Evolutionary conservation across 805 yeast genomes (phyloP), one percentile per base, ranked within the genome.

Genomic region (Pichia eremophila): DNA sequence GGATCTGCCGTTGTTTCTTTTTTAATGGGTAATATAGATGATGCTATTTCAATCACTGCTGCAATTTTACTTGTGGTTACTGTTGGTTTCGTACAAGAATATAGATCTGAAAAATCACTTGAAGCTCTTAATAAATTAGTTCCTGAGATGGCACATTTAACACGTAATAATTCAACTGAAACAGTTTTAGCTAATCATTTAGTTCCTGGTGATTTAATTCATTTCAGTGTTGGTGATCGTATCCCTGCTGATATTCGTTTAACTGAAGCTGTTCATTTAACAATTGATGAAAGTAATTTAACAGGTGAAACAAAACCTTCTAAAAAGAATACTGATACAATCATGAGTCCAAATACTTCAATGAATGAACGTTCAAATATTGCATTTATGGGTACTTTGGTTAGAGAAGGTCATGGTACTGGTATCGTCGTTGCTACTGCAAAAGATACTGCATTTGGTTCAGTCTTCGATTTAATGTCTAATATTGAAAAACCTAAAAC

Each of bases 81-180:
- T 1, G 99, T 93, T 36, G 99, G 99, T 0, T 93, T 93, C 68
- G 90, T 93, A 32, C 99, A 93, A 68, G 99, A 93, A 65, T 90
- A 90, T 61, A 76, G 97, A 59, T 86, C 96, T 2, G 99, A 93
- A 61, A 85, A 93, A 70, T 86, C 96, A 6, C 70, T 93, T 49
- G 95, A 90, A 63, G 98, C 98, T 0, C 74, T 93, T 50, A 90
- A 85, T 63, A 85, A 85, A 61, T 74, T 93, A 56, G 97, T 93
- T 8, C 99, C 99, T 2, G 96, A 95, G n/a, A 88, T 85, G 61
- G 95, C 97, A 36, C 93, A 91, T 62, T 74, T 93, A 44, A 83
- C 95, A 11, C 77, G 99, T 65, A 81, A 78, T 57, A 90, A 89
- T 12, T 74, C 78, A 50, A 78, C 86, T 10, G 82, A 85, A 45